A percentile compares a stretch with the other conserved stretches of the same genome.
Conservation (phyloP, 1,284 basidiomycete genomes). For the Malassezia furfur region DNA sequence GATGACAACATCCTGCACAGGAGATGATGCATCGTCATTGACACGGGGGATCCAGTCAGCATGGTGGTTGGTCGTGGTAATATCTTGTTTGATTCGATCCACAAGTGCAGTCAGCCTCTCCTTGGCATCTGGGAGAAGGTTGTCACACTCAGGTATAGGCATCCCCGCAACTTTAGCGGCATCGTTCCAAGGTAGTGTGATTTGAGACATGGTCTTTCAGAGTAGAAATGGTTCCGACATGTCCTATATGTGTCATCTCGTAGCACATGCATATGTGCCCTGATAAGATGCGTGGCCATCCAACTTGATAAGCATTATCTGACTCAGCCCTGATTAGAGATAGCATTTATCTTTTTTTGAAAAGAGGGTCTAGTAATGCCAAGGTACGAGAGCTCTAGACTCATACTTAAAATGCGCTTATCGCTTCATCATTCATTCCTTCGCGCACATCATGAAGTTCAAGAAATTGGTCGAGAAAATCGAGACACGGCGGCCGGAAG, state of each 20-base stretch:
- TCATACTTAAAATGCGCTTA: no score
- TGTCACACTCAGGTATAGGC: neutral
- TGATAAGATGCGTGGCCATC: no score
- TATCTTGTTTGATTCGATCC: constrained; percentile 4
- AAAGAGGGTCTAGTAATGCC: no score
- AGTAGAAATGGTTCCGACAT: no score
- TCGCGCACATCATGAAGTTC: no score
- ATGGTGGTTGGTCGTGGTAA: constrained; percentile 7
- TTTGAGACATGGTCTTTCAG: neutral
- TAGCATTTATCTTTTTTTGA: no score
- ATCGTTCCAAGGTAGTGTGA: neutral
- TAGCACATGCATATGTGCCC: no score
- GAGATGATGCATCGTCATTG: neutral
- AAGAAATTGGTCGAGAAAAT: neutral
- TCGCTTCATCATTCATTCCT: no score
- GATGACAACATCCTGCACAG: constrained; percentile 3
- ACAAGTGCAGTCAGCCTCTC: neutral
- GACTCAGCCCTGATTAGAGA: no score
- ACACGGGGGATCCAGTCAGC: constrained; percentile 7
- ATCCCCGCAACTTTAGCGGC: neutral
- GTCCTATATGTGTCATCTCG: no score
- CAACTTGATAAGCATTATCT: no score
- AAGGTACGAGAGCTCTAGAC: no score
- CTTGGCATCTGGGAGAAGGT: neutral
- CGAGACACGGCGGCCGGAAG: neutral